phyloP scores from a whole-genome alignment of 192 early-diverging fungal species.

The Linnemannia exigua region DNA sequence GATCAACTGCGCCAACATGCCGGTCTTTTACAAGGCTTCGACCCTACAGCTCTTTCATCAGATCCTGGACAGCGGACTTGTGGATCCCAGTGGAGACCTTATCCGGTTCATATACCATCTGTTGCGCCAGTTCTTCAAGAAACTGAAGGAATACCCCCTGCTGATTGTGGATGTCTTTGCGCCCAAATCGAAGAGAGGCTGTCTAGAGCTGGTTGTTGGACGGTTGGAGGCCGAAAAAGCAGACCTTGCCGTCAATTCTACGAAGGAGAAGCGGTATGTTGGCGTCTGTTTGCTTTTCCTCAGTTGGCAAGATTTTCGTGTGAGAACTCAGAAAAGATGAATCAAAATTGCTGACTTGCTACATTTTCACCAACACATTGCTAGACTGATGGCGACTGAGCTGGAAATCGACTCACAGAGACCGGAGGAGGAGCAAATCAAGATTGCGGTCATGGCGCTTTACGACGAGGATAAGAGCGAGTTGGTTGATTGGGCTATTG shows the following conservation, averaged over 20 bases:
- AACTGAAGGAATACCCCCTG: conserved; percentile 65
- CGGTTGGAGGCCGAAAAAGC: conserved; percentile 19
- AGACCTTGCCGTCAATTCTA: not conserved
- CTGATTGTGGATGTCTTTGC: conserved; percentile 73
- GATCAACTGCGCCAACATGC: conserved; percentile 66
- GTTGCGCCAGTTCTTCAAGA: conserved; percentile 69
- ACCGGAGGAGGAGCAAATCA: conserved; percentile 62
- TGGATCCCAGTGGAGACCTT: conserved; percentile 55
- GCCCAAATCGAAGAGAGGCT: conserved; percentile 55
- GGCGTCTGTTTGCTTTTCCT: not conserved
- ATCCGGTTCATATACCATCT: conserved; percentile 67
- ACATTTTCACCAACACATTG: not conserved
- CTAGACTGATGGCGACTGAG: conserved; percentile 41
- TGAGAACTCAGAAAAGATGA: too few relatives aligned
- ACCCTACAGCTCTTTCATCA: conserved; percentile 74
- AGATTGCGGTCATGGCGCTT: conserved; percentile 62
- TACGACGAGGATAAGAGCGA: conserved; percentile 53
- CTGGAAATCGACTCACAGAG: conserved; percentile 48
- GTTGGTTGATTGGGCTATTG: conserved; percentile 60
- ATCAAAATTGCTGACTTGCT: too few relatives aligned
- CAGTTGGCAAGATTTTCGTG: too few relatives aligned
- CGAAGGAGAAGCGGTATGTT: conserved; percentile 45
- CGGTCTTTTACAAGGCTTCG: conserved; percentile 76
- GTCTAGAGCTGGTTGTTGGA: conserved; percentile 52
- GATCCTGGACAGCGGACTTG: conserved; percentile 55